These are phyloP conservation scores for Paraglomus brasilianum DNA, from an alignment of 192 early-diverging fungal genomes.

Conservation along the genomic window DNA sequence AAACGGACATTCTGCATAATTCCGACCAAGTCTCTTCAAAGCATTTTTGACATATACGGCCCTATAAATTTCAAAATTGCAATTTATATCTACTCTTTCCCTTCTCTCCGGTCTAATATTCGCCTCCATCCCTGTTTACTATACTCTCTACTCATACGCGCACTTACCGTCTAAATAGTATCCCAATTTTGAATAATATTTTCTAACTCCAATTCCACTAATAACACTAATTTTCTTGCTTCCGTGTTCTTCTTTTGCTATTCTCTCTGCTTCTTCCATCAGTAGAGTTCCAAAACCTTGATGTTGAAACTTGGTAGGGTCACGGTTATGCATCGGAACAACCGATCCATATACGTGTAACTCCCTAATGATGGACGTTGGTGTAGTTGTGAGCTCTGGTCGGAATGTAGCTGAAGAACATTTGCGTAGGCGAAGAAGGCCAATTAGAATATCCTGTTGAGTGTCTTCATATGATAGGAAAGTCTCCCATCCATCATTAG, in stretches of 20 bases:
- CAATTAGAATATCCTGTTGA: slow-evolving; percentile 93
- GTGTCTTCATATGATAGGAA: slow-evolving; percentile 99
- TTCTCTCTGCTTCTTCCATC: slow-evolving; percentile 99
- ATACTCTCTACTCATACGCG: background rate
- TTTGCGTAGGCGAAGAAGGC: slow-evolving; percentile 91
- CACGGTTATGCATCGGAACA: slow-evolving; percentile 92
- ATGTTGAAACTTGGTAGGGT: slow-evolving; percentile 99
- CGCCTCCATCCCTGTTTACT: background rate
- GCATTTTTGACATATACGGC: slow-evolving; percentile 95
- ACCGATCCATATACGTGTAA: slow-evolving; percentile 97
- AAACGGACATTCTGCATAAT: too few species aligned
- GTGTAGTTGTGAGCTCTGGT: slow-evolving; percentile 80
- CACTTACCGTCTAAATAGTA: slow-evolving; percentile 85
- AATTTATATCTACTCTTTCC: background rate
- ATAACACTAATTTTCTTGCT: slow-evolving; percentile 95
- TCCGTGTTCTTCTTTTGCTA: slow-evolving; percentile 96
- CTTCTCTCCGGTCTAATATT: too few species aligned
- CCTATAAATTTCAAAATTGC: slow-evolving; percentile 41
- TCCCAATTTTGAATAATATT: slow-evolving; percentile 97
- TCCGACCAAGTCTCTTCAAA: too few species aligned
- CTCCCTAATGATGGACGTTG: slow-evolving; percentile 93
- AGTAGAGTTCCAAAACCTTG: slow-evolving; percentile 97
- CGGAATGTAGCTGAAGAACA: slow-evolving; percentile 87
- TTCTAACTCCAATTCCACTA: slow-evolving; percentile 93
- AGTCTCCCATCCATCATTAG: slow-evolving; percentile 99